Percentiles rank a stretch among this genome's conserved stretches.
Conservation (phyloP, 1,139 yeast genomes). For the Trichomonascaceae sp. region DNA sequence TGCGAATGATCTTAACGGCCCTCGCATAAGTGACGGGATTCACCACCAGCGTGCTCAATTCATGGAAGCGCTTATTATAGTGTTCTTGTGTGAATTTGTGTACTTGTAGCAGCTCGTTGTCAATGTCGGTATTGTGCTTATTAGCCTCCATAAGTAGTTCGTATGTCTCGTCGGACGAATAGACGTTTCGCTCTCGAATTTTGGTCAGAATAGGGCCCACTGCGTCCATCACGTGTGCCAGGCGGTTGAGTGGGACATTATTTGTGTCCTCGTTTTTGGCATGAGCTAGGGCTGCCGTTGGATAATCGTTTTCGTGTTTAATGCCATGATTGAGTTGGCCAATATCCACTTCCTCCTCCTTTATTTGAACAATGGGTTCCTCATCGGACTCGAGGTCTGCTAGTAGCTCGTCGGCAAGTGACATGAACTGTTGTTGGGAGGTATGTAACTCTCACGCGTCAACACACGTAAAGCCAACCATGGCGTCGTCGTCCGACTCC, state of each 20-base stretch:
- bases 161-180: conserved; percentile 20
- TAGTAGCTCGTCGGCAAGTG: conserved; percentile 27
- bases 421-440: too few relatives aligned
- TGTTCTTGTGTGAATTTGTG: conserved; percentile 39
- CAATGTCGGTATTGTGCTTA: conserved; percentile 41
- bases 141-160: conserved; percentile 43
- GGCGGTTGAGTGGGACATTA: too few relatives aligned
- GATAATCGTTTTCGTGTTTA: conserved; percentile 8
- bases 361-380: conserved; percentile 5
- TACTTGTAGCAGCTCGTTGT: conserved; percentile 39
- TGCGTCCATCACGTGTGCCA: conserved; percentile 8
- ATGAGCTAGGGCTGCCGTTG: too few relatives aligned
- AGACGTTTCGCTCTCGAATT: background rate
- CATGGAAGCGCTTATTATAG: conserved; percentile 57
- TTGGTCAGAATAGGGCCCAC: background rate
- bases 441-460: too few relatives aligned
- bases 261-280: too few relatives aligned
- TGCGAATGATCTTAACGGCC: conserved; percentile 40
- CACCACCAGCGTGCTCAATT: conserved; percentile 50
- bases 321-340: conserved; percentile 9
- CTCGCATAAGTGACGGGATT: conserved; percentile 53
- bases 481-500: background rate
- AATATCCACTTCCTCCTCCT: conserved; percentile 2
- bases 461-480: too few relatives aligned
- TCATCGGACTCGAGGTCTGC: conserved; percentile 24